These are phyloP conservation scores for Castanopsis chinensis DNA, from an alignment of 306 rosid species.

Conservation along the genomic window DNA sequence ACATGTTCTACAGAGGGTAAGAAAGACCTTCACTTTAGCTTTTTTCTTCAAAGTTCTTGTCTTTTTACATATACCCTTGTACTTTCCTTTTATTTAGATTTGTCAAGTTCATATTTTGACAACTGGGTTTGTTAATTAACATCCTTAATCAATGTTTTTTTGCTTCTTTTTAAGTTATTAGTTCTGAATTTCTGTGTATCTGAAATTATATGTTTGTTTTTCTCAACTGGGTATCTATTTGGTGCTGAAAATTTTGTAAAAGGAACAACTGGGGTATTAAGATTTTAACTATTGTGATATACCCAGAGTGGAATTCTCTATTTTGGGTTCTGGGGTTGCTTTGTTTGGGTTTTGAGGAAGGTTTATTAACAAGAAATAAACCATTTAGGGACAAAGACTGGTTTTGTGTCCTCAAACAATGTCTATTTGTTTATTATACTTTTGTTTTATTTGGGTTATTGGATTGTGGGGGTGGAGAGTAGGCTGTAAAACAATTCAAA, in stretches of 20 bases:
- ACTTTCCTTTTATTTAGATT: slow-evolving; percentile 3
- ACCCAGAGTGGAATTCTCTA: neutral
- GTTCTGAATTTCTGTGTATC: neutral
- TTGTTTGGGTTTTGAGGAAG: neutral
- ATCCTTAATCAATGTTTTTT: neutral
- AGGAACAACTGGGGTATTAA: neutral
- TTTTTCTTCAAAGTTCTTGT: neutral
- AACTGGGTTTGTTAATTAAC: neutral
- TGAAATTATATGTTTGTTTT: neutral
- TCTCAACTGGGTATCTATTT: neutral
- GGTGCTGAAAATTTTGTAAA: neutral
- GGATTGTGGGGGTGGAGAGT: no score
- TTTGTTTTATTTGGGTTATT: no score
- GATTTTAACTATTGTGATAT: neutral
- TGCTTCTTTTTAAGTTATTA: neutral
- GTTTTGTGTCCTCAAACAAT: no score
- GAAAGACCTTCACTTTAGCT: neutral
- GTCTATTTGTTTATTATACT: no score
- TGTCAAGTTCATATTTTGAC: neutral
- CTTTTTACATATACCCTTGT: neutral
- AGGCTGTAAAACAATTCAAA: no score
- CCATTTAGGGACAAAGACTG: no score
- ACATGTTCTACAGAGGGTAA: slow-evolving; percentile 66
- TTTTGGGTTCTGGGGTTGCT: neutral
- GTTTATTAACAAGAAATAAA: no score